These are phyloP conservation scores for Phytopythium chamaehyphon DNA, from an alignment of 352 stramenopile species.

Conservation along the genomic window DNA sequence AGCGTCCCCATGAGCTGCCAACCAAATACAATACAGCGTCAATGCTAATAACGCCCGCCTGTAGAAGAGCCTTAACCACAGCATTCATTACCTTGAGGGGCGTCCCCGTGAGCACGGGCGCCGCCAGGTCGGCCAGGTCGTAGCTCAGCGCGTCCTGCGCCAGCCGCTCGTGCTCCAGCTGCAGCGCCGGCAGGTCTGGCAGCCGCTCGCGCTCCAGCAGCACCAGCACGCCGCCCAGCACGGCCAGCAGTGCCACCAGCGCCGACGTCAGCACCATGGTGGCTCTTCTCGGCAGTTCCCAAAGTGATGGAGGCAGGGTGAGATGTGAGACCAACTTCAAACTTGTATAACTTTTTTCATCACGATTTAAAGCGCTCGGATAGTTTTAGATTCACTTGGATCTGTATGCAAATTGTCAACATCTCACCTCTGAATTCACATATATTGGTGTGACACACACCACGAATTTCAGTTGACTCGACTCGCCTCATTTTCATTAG, in stretches of 20 bases:
- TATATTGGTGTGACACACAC: no score
- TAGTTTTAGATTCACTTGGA: no score
- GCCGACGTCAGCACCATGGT: slow-evolving; percentile 25
- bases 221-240: slow-evolving; percentile 44
- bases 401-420: no score
- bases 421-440: no score
- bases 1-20: slow-evolving; percentile 35
- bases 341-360: no score
- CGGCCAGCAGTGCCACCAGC: slow-evolving; percentile 34
- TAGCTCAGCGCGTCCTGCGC: slow-evolving; percentile 25
- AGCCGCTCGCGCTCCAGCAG: slow-evolving; percentile 44
- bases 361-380: no score
- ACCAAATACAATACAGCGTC: no score
- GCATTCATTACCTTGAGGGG: slow-evolving; percentile 38
- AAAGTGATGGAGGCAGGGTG: not conserved
- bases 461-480: not conserved
- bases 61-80: no score
- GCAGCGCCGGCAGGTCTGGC: slow-evolving; percentile 25
- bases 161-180: slow-evolving; percentile 26
- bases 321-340: not conserved
- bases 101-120: slow-evolving; percentile 44
- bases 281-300: not conserved
- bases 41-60: no score
- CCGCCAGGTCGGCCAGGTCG: slow-evolving; percentile 44
- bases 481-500: no score